Evolutionary conservation across 2,329 filamentous ascomycete genomes (phyloP).

Genomic region (Eutypa lata): DNA sequence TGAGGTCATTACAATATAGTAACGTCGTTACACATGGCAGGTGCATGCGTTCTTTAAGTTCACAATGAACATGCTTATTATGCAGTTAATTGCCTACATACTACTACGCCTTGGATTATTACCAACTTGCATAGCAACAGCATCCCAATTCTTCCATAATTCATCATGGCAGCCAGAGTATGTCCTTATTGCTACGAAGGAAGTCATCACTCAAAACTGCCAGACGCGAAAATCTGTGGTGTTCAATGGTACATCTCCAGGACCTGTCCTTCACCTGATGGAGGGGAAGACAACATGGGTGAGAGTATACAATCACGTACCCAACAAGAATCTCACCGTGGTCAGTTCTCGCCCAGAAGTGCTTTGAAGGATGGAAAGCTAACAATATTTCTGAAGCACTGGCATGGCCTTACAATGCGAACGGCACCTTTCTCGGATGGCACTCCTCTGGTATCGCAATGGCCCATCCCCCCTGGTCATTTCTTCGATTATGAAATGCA

Average conservation of each 20-base stretch:
- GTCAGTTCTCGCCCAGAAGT: constrained; percentile 29
- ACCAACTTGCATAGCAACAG: not conserved
- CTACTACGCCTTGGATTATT: not conserved
- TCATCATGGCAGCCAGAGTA: constrained; percentile 28
- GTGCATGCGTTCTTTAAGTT: not conserved
- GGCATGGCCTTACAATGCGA: constrained; percentile 62
- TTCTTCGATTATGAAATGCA: constrained; percentile 68
- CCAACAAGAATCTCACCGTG: constrained; percentile 50
- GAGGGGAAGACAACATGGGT: constrained; percentile 53
- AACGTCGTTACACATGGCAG: not conserved
- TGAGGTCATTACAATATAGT: not conserved
- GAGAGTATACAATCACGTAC: constrained; percentile 56
- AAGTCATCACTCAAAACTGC: constrained; percentile 44
- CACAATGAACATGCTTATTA: not conserved
- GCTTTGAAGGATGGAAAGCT: not conserved
- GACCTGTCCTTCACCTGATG: constrained; percentile 44
- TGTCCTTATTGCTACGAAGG: constrained; percentile 22
- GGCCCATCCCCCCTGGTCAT: constrained; percentile 59
- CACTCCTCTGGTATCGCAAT: constrained; percentile 57
- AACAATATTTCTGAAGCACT: constrained; percentile 45
- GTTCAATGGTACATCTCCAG: constrained; percentile 52
- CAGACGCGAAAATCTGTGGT: constrained; percentile 43
- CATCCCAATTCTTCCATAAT: constrained; percentile 13
- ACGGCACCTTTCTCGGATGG: constrained; percentile 64
- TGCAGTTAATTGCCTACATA: not conserved